Evolutionary conservation across 495 filamentous ascomycete species (phyloP).

Genomic region (Daldinia vernicosa): DNA sequence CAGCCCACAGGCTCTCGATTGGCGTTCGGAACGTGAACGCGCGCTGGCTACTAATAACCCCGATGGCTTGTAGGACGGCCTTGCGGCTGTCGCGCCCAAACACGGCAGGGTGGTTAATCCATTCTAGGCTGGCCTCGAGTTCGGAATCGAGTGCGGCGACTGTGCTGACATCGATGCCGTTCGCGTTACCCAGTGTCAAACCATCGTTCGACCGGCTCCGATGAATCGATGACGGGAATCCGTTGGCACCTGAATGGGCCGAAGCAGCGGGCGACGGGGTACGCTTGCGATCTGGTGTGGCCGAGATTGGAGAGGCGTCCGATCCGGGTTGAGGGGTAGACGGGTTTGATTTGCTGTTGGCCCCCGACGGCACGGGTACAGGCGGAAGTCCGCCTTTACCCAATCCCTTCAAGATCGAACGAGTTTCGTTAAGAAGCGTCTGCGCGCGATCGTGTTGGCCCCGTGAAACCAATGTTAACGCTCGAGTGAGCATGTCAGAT

Average conservation of each 20-base stretch:
- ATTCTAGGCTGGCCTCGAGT: constrained; percentile 92
- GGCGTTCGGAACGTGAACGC: constrained; percentile 93
- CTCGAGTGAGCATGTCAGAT: constrained; percentile 96
- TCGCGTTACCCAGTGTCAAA: constrained; percentile 63
- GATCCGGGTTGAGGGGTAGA: constrained; percentile 58
- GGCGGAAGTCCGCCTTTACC: constrained; percentile 95
- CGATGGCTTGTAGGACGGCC: constrained; percentile 94
- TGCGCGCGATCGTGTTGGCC: constrained; percentile 94
- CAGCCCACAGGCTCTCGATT: constrained; percentile 85
- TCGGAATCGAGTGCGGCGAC: constrained; percentile 90
- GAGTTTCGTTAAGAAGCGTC: constrained; percentile 89
- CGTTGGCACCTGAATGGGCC: constrained; percentile 51
- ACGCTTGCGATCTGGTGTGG: constrained; percentile 60
- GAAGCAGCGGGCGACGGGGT: constrained; percentile 61
- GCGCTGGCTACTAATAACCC: constrained; percentile 92
- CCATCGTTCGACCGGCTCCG: constrained; percentile 57
- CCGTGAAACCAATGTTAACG: constrained; percentile 88
- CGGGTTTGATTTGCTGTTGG: constrained; percentile 54
- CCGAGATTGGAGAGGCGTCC: constrained; percentile 55
- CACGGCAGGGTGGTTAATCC: constrained; percentile 97
- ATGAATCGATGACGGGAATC: constrained; percentile 41
- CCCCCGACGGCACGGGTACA: constrained; percentile 67
- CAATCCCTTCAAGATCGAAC: constrained; percentile 93
- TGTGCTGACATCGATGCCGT: constrained; percentile 78
- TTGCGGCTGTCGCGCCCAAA: constrained; percentile 96